These are phyloP conservation scores for Phytophthora pini DNA, from an alignment of 352 stramenopile species.

Conservation along the genomic window DNA sequence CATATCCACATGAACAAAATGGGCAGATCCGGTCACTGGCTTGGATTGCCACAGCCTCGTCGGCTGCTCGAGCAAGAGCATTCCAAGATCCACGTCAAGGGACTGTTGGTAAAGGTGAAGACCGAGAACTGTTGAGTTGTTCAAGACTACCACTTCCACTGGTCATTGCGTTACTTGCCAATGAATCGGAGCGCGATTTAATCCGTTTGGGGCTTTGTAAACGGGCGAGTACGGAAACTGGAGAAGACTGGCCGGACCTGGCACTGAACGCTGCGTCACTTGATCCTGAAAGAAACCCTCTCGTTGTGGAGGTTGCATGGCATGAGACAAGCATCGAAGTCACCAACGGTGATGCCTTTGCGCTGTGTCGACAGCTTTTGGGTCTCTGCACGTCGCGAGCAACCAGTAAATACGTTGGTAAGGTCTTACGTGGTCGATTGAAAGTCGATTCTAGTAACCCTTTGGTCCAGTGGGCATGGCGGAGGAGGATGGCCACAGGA, in stretches of 20 bases:
- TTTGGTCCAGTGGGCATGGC: slow-evolving; percentile 42
- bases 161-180: slow-evolving; percentile 65
- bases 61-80: background rate
- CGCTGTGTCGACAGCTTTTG: slow-evolving; percentile 65
- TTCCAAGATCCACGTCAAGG: background rate
- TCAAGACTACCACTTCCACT: slow-evolving; percentile 70
- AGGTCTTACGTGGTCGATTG: slow-evolving; percentile 60
- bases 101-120: background rate
- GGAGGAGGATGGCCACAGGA: slow-evolving; percentile 10
- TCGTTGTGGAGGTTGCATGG: slow-evolving; percentile 69
- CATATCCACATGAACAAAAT: slow-evolving; percentile 26
- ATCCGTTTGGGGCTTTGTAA: slow-evolving; percentile 43
- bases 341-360: slow-evolving; percentile 65
- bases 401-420: slow-evolving; percentile 67
- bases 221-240: slow-evolving; percentile 17
- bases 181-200: slow-evolving; percentile 65
- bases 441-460: slow-evolving; percentile 59
- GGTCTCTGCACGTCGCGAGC: slow-evolving; percentile 55
- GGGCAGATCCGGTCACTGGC: slow-evolving; percentile 27
- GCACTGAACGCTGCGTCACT: slow-evolving; percentile 65
- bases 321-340: slow-evolving; percentile 54
- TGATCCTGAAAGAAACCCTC: slow-evolving; percentile 45
- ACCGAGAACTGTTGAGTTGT: slow-evolving; percentile 32
- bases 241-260: slow-evolving; percentile 65
- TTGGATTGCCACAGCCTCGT: slow-evolving; percentile 17